Evolutionary conservation across 1,139 yeast genomes (phyloP), one percentile per base, ranked within the genome.

Genomic region (Magnusiomyces paraingens): DNA sequence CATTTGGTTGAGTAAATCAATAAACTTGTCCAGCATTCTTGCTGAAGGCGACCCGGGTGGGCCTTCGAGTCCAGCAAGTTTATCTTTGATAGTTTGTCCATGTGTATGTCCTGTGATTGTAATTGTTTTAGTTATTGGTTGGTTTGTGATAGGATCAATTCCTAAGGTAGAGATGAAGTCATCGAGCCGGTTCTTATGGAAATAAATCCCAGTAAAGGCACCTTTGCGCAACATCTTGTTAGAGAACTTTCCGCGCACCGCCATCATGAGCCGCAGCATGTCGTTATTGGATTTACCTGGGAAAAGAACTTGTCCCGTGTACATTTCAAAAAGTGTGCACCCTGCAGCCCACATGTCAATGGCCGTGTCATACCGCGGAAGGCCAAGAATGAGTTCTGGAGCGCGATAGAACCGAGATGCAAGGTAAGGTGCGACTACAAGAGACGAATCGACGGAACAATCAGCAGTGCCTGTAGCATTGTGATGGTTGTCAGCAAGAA

Each of bases 291-390:
- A 52, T 29, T 81, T 77, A 0, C 96, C 96, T 0, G 95, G 94
- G 65, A 88, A 88, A 49, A 89, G 68, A 0, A 95, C 90, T 57
- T 82, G 81, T 0, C 96, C 89, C 1, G 96, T 95, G 49, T 86
- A 74, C 49, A 90, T 73, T 66, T 90, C 97, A 0, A 91, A 95
- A 55, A 90, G 74, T 43, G 91, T 86, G 71, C 96, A 90, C 1
- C 96, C 96, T n/a, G 86, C 79, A 0, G 95, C 85, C 96, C 96
- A 89, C 42, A 86, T 77, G 68, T 89, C 96, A 1, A 89, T 80
- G 0, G 91, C 91, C 15, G 78, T 82, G 1, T 90, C 85, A 68
- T 95, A 88, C 2, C 14, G 43, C 26, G 79, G 74, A 59, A 88
- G 88, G 0, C 96, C 96, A 42, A 90, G 70, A 1, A 90, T 89